Percentiles rank a stretch among this genome's conserved stretches.
Conservation (phyloP, 495 filamentous ascomycete species). For the Neurospora sp. region DNA sequence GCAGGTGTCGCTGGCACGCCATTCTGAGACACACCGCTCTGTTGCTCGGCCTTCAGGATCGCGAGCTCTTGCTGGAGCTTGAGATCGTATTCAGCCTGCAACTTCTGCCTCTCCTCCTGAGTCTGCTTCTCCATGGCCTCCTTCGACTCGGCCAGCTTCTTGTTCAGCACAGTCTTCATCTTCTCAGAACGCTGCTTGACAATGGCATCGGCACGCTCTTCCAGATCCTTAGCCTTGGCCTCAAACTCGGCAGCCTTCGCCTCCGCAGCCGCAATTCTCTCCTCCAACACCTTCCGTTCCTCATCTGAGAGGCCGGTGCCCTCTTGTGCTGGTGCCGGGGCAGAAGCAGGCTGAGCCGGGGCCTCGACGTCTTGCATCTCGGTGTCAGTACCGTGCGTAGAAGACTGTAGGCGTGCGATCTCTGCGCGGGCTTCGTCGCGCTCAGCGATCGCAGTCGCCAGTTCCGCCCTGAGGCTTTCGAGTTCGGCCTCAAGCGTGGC, state of each 20-base stretch:
- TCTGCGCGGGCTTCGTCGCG: conserved; percentile 38
- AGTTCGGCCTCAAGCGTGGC: conserved; percentile 33
- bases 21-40: conserved; percentile 24
- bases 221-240: conserved; percentile 40
- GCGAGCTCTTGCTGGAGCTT: conserved; percentile 56
- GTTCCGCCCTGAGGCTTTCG: conserved; percentile 31
- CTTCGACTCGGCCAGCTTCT: conserved; percentile 56
- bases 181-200: conserved; percentile 57
- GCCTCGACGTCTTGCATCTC: conserved; percentile 25
- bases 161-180: conserved; percentile 61
- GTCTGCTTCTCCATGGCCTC: conserved; percentile 29
- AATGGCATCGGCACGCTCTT: conserved; percentile 43
- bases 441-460: conserved; percentile 31
- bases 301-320: conserved; percentile 29
- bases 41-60: conserved; percentile 41
- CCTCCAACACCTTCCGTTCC: conserved; percentile 43
- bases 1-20: conserved; percentile 28
- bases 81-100: conserved; percentile 52
- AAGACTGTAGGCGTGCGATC: conserved; percentile 24
- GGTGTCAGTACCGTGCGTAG: conserved; percentile 22
- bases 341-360: conserved; percentile 13
- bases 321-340: conserved; percentile 4
- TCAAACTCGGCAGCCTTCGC: conserved; percentile 47
- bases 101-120: conserved; percentile 44
- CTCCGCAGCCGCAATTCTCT: conserved; percentile 33